Evolutionary conservation across 176 grass and related monocot genomes (phyloP).

Genomic region (Triticum aestivum): DNA sequence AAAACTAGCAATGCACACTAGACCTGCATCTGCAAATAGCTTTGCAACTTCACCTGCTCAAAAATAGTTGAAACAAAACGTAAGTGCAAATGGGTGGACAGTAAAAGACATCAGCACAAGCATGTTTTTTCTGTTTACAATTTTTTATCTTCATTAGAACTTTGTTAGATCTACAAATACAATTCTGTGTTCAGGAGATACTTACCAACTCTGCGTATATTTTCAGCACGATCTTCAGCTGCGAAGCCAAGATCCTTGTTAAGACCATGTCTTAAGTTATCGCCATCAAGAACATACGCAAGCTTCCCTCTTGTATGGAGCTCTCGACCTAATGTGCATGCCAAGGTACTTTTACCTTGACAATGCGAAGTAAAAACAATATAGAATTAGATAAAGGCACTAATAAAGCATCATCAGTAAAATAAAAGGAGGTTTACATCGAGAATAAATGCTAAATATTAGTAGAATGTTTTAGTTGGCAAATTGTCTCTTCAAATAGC

Average conservation of each 20-base stretch:
- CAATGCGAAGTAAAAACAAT: background rate
- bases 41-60: slow-evolving; percentile 91
- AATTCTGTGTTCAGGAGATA: background rate
- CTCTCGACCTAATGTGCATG: slow-evolving; percentile 73
- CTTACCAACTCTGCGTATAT: slow-evolving; percentile 89
- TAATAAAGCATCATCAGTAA: background rate
- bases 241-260: slow-evolving; percentile 95
- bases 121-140: background rate
- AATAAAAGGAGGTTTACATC: background rate
- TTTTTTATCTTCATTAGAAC: background rate
- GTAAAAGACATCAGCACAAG: background rate
- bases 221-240: slow-evolving; percentile 82
- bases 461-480: background rate
- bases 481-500: background rate
- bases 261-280: slow-evolving; percentile 92
- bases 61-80: slow-evolving; percentile 26
- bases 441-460: background rate
- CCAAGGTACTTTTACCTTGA: slow-evolving; percentile 93
- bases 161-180: background rate
- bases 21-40: slow-evolving; percentile 85
- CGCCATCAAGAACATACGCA: slow-evolving; percentile 87
- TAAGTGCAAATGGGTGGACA: background rate
- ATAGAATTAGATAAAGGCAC: background rate
- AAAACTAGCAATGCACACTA: slow-evolving; percentile 96
- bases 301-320: slow-evolving; percentile 82